Base-by-base conservation (phyloP, 75 land plant genomes). In the Picea sitchensis region DNA sequence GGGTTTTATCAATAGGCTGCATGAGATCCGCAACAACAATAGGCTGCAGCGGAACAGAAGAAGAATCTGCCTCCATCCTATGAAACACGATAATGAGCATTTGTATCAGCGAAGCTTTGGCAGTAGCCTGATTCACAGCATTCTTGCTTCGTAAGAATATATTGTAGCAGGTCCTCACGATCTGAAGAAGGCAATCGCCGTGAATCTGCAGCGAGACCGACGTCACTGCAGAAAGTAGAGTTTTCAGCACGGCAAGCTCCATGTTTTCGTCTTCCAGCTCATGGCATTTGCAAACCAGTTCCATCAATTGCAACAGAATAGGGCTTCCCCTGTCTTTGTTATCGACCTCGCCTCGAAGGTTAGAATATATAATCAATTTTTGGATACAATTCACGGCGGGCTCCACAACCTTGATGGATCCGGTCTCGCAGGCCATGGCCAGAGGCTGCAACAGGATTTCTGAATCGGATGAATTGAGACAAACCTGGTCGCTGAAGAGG, bases 91-190 rank as follows among this genome's bases (percentile, higher is more conserved):
- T 89, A 8, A 77, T 30, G 68, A 93, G 78, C 32, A 88, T 92
- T 85, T 92, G 94, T 9, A 87, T 90, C 6, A 93, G 81, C 5
- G 82, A 87, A 5, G 91, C 80, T 80, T 92, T 92, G 14, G 96
- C 93, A 41, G 87, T 87, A 79, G 88, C 78, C 86, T 92, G 96
- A 77, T 90, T 92, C 41, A 84, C 88, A 14, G 81, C 85, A 59
- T 76, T 89, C 58, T 68, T 68, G 74, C 96, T 90, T 7, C 92
- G 90, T 12, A 93, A 79, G 58, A 87, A 91, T 64, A 93, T 81
- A 78, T 91, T 92, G 36, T 86, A 93, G 63, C 92, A 92, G 32
- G 90, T 86, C 77, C 81, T 83, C 3, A 93, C 86, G 26, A 91
- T 78, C 59, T 85, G 69, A 8, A 81, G 65, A 21, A 92, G 69